A percentile compares a stretch with the other conserved stretches of the same genome.
Evolutionary conservation across 164 flowering plant genomes (phyloP).

Genomic region (Aristolochia contorta): DNA sequence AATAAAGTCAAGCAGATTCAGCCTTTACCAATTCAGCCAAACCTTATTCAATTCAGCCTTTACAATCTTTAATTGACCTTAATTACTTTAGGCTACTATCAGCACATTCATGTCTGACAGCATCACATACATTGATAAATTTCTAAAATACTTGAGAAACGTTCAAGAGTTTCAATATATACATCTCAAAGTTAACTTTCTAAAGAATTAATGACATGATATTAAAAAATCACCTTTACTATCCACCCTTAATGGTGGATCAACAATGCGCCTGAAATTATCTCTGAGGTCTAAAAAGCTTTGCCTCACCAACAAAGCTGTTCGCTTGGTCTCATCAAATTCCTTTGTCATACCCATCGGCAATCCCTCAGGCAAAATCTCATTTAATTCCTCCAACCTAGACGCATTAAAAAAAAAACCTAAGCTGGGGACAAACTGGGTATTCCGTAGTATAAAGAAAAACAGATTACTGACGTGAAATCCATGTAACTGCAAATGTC

Average conservation of each 20-base stretch:
- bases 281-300: constrained; percentile 73
- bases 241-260: constrained; percentile 37
- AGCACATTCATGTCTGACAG: no score
- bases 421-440: neutral
- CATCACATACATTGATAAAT: no score
- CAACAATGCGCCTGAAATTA: constrained; percentile 66
- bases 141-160: no score
- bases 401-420: neutral
- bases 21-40: no score
- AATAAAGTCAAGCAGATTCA: no score
- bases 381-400: constrained; percentile 26
- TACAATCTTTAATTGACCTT: no score
- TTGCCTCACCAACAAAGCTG: constrained; percentile 53
- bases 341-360: constrained; percentile 54
- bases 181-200: neutral
- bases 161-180: neutral
- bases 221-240: constrained; percentile 27
- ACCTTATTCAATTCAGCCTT: no score
- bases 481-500: constrained; percentile 57
- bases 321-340: constrained; percentile 50
- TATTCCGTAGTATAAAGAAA: no score
- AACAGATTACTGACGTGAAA: constrained; percentile 34
- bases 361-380: constrained; percentile 53
- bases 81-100: no score
- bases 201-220: neutral